phyloP scores from a whole-genome alignment of 441 rosid species.

The Gossypium schwendimanii region DNA sequence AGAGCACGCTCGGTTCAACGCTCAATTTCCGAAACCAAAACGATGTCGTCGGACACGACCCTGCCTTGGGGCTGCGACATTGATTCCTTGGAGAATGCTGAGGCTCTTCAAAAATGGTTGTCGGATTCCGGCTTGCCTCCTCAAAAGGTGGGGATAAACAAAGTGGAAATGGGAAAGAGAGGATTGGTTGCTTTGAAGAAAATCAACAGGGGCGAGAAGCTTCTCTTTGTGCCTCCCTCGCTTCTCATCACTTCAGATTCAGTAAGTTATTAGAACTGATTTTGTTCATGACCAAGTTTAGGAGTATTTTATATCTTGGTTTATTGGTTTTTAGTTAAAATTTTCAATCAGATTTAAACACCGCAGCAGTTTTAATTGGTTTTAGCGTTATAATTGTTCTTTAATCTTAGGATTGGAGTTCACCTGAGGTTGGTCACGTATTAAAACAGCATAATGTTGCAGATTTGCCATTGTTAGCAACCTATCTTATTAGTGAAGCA shows the following conservation, averaged over 20 bases:
- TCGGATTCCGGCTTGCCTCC: conserved; percentile 73
- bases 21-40: conserved; percentile 42
- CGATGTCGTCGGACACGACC: conserved; percentile 12
- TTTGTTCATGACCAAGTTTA: background rate
- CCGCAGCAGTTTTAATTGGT: background rate
- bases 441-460: conserved; percentile 70
- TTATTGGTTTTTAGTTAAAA: background rate
- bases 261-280: conserved; percentile 29
- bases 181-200: conserved; percentile 86
- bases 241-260: conserved; percentile 81
- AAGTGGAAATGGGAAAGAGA: conserved; percentile 75
- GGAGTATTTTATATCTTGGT: too few species aligned
- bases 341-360: too few species aligned
- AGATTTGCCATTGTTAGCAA: conserved; percentile 92
- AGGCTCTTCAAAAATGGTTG: conserved; percentile 77
- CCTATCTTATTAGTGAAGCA: conserved; percentile 88
- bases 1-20: conserved; percentile 22
- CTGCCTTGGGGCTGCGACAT: conserved; percentile 89
- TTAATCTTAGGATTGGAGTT: conserved; percentile 57
- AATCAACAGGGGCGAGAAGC: conserved; percentile 77
- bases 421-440: conserved; percentile 61
- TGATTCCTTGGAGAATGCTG: conserved; percentile 76
- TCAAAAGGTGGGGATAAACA: conserved; percentile 76
- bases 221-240: conserved; percentile 90
- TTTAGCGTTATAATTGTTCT: background rate